Base-by-base conservation (phyloP, 1,284 basidiomycete genomes). In the Omphalotus olearius region DNA sequence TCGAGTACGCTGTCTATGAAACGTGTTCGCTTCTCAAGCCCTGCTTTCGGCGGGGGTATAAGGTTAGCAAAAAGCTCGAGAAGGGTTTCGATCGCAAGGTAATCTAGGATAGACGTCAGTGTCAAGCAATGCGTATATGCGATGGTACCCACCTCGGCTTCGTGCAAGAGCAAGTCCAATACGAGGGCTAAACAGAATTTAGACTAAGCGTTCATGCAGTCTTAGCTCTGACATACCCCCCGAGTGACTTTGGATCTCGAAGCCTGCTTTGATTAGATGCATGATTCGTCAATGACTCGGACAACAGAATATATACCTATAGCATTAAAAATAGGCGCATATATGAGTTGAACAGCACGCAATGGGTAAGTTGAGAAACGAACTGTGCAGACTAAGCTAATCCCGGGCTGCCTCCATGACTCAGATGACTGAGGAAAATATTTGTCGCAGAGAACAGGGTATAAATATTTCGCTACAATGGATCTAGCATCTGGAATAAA, bases 1-100 rank as follows among this genome's bases (percentile, higher is more conserved):
- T 64, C 50, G 60, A 85, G 76, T 7, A 82, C 79, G 39, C 76
- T 69, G 39, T 72, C 67, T 47, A 84, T 71, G 57, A 81, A 85
- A 33, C 65, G 57, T 5, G 60, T 60, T 35, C 78, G 72, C 53
- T 68, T 69, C 11, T 63, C 62, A 16, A 62, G 68, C 30, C 73
- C 72, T 7, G 62, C 59, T 16, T 70, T 66, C 1, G 67, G 63
- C 6, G 75, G 64, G n/a, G 82, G 82, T 20, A 84, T 63, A 11
- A 83, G 61, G 28, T 74, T 72, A 23, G 75, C 81, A 57, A 85
- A 74, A 2, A 86, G 58, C 49, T 76, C 73, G 26, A 85, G 62
- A 7, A 85, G 69, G 17, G 73, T 68, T 59, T 85, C 83, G 23
- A 83, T 63, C 16, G 73, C 71, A 13, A 83, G 64, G 58, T 75